Evolutionary conservation across 768 basidiomycete species (phyloP), one percentile per base, ranked within the genome.

Genomic region (Leccinum truebloodii): DNA sequence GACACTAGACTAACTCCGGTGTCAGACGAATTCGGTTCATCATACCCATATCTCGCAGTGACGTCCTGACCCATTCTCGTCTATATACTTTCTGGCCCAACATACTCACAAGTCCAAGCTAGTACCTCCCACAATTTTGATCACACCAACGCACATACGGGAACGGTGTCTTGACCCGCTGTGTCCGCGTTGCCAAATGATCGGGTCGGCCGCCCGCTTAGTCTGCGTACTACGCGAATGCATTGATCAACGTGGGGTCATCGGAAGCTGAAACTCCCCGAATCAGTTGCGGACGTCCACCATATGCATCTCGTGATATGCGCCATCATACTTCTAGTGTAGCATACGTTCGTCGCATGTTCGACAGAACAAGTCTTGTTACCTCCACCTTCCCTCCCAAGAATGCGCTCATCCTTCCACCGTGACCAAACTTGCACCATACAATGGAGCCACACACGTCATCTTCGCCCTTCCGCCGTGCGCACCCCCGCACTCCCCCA

Each of bases 401-500:
- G 20, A n/a, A 28, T 18, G 14, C 28, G 26, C 28, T 44, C 54
- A 52, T 64, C 58, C 6, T 69, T 57, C 53, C 59, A 57, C 62
- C 48, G 64, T 39, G 41, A 44, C 41, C 41, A 44, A 44, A 22
- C 20, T n/a, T 34, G 39, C 44, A 7, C 24, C 46, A 20, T 58
- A 35, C 26, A 28, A 39, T 20, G 14, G 10, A 49, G 26, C 37
- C 60, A 60, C 64, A 57, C 34, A 66, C 69, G 64, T 62, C 69
- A 64, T 62, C 67, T 59, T 69, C 24, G n/a, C n/a, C n/a, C 44
- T 46, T 46, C 44, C 44, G 44, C 44, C 35, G 16, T 55, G 58
- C 37, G n/a, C 54, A 59, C 37, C 69, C 64, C 69, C 68, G 30
- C 66, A 62, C 20, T 65, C 66, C 60, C 64, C 60, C 58, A 59